Conservation (phyloP, 768 basidiomycete species). For the Lyophyllum semitale region DNA sequence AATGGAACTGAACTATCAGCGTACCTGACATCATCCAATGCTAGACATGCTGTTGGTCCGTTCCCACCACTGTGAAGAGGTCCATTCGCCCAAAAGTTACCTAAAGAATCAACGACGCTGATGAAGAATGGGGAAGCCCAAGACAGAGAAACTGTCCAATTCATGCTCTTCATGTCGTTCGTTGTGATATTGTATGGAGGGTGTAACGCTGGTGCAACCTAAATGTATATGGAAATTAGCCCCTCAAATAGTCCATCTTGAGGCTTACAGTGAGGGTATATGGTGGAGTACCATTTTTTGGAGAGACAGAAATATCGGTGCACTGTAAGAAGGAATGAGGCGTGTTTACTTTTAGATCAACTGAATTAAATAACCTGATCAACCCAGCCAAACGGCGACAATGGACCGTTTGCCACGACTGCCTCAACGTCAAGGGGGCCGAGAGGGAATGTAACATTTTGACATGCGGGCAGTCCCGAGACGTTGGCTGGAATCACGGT, state of each 20-base stretch:
- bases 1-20: neutral
- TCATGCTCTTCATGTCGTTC: constrained; percentile 39
- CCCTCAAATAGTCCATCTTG: neutral
- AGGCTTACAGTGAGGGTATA: constrained; percentile 54
- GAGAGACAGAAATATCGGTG: constrained; percentile 53
- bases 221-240: neutral
- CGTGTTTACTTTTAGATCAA: neutral
- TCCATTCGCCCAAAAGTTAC: constrained; percentile 57
- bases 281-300: constrained; percentile 60
- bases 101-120: constrained; percentile 51
- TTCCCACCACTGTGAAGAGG: constrained; percentile 55
- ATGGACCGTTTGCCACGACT: constrained; percentile 44
- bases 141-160: constrained; percentile 59
- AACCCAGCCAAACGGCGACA: constrained; percentile 63
- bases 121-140: constrained; percentile 60
- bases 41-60: constrained; percentile 43
- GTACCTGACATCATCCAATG: constrained; percentile 26
- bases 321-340: constrained; percentile 38
- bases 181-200: constrained; percentile 62
- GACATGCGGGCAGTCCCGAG: constrained; percentile 41
- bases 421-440: constrained; percentile 47
- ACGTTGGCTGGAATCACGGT: constrained; percentile 51
- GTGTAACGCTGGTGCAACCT: constrained; percentile 63
- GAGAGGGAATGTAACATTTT: constrained; percentile 49
- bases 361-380: constrained; percentile 41